Base-by-base conservation (phyloP, 345 rosid genomes). In the Eucalyptus leucophloia region DNA sequence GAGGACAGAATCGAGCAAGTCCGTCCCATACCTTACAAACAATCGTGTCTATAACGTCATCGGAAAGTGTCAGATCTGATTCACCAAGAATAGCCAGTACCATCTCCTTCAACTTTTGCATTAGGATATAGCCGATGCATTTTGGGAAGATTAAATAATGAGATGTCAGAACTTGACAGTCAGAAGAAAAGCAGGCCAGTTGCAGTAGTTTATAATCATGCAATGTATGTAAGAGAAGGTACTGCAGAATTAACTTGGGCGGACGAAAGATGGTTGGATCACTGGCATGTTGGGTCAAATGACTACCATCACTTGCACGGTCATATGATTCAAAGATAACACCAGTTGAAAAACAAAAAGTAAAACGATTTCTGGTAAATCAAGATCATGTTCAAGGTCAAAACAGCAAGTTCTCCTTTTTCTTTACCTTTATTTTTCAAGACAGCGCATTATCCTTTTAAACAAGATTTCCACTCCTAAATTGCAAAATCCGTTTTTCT, bases 51-150 rank as follows among this genome's bases (percentile, higher is more conserved):
- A 96, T 89, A 11, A 42, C 87, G 51, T 94, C 97, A 87, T 92
- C 40, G 1, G 96, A 86, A 80, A 97, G 95, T 86, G 81, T 89
- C 86, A 95, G 90, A 40, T 93, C 95, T 34, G 98, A 95, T 94
- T 97, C 99, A 56, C 92, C 58, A 28, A 95, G 92, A 88, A 96
- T 91, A 89, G 98, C 98, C 40, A 93, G 32, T 37, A 97, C 96
- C 99, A 97, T 96, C 90, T 94, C 94, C 94, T 94, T 94, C 93
- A 97, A 82, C 99, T 97, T 89, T 81, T 69, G 62, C 24, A 40
- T 32, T 14, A 82, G 24, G 86, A 87, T 37, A 72, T 72, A 37
- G 8, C 45, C 14, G 7, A 37, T 10, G 45, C 14, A 37, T 37
- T 13, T 37, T 37, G 45, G 15, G 26, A 72, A 37, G 26, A 37